phyloP scores from a whole-genome alignment of 805 yeast genomes.

The Wickerhamomyces rabaulensis region DNA sequence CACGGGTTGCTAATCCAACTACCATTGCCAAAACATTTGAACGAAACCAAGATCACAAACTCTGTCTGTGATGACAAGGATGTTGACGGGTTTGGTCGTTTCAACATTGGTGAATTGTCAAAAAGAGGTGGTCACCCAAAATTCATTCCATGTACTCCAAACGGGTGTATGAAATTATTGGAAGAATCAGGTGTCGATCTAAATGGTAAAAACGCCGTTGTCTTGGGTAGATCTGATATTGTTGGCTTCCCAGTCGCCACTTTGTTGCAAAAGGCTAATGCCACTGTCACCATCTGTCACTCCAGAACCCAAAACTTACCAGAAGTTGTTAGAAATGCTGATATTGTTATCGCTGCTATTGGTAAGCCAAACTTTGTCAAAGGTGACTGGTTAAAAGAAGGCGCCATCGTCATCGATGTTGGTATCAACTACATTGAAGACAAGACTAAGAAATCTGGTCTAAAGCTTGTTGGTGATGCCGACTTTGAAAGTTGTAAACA shows the following conservation, averaged over 20 bases:
- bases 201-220: constrained; percentile 83
- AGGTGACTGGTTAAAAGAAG: constrained; percentile 69
- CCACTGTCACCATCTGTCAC: constrained; percentile 75
- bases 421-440: constrained; percentile 77
- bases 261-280: constrained; percentile 62
- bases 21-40: constrained; percentile 77
- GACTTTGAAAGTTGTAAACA: constrained; percentile 52
- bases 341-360: constrained; percentile 72
- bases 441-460: constrained; percentile 59
- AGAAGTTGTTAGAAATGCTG: constrained; percentile 54
- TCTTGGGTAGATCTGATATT: constrained; percentile 84
- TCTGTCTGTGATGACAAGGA: constrained; percentile 81
- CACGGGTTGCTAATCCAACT: constrained; percentile 89
- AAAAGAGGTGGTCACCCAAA: constrained; percentile 80
- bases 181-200: constrained; percentile 61
- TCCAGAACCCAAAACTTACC: constrained; percentile 53
- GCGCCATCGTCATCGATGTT: constrained; percentile 72
- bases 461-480: constrained; percentile 73
- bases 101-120: constrained; percentile 84
- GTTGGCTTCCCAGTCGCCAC: constrained; percentile 80
- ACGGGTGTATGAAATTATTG: constrained; percentile 81
- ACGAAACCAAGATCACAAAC: constrained; percentile 76
- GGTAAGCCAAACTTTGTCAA: constrained; percentile 67
- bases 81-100: constrained; percentile 91
- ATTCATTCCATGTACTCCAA: constrained; percentile 93